phyloP scores from a whole-genome alignment of 306 rosid genomes.

The Vigna mungo region DNA sequence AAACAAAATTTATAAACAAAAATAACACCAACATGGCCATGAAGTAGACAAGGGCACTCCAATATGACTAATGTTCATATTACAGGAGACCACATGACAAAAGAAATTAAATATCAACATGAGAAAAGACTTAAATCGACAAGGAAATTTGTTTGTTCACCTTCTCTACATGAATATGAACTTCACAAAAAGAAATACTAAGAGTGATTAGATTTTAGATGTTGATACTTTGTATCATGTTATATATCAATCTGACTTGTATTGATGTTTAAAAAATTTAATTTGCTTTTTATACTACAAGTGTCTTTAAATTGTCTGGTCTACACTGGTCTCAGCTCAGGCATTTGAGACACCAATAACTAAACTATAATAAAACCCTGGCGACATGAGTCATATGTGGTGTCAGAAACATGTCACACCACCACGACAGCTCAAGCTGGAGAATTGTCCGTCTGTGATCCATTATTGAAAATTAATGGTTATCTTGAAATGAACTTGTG shows the following conservation, averaged over 20 bases:
- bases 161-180: neutral
- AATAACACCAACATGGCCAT: conserved; percentile 4
- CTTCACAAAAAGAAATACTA: conserved; percentile 1
- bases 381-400: neutral
- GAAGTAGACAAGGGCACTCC: neutral
- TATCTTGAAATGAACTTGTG: conserved; percentile 6
- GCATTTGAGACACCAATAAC: neutral
- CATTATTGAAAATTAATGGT: neutral
- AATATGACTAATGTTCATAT: neutral
- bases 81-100: neutral
- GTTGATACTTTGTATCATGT: neutral
- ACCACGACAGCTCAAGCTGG: neutral
- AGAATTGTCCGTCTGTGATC: neutral
- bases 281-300: neutral
- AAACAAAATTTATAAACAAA: neutral
- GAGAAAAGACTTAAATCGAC: neutral
- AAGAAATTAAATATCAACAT: neutral
- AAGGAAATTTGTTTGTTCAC: neutral
- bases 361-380: neutral
- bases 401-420: neutral
- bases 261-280: neutral
- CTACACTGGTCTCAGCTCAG: neutral
- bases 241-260: neutral
- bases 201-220: neutral
- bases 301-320: neutral